Conservation (phyloP, 176 grass and related monocot species). For the Oryza longistaminata region DNA sequence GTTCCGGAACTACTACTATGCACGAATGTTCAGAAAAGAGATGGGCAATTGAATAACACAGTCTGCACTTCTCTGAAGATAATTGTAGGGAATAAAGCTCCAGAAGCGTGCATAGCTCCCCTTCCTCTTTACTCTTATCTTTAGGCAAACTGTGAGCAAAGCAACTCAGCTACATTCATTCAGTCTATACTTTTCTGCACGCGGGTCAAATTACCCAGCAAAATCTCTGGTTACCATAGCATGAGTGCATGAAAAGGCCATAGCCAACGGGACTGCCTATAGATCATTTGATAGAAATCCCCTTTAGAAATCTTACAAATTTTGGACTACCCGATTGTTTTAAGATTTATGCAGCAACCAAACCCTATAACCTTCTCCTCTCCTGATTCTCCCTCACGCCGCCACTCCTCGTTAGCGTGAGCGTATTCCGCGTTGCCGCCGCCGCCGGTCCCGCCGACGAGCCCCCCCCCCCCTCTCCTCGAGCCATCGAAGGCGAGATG, state of each 20-base stretch:
- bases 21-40: neutral
- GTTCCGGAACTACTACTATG: neutral
- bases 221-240: neutral
- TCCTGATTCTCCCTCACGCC: no score
- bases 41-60: neutral
- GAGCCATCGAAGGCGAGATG: no score
- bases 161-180: neutral
- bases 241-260: neutral
- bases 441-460: no score
- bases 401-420: no score
- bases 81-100: neutral
- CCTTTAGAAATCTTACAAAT: no score
- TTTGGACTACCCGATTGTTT: no score
- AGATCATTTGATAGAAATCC: no score
- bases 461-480: no score
- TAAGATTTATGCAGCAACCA: no score
- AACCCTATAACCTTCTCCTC: no score
- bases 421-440: no score
- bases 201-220: neutral
- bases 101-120: neutral
- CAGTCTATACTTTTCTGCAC: neutral
- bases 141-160: neutral
- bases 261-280: neutral
- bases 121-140: slow-evolving; percentile 9
- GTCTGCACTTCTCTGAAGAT: slow-evolving; percentile 18